Base-by-base conservation (phyloP, 2,329 filamentous ascomycete species). In the Microascus cirrosus region DNA sequence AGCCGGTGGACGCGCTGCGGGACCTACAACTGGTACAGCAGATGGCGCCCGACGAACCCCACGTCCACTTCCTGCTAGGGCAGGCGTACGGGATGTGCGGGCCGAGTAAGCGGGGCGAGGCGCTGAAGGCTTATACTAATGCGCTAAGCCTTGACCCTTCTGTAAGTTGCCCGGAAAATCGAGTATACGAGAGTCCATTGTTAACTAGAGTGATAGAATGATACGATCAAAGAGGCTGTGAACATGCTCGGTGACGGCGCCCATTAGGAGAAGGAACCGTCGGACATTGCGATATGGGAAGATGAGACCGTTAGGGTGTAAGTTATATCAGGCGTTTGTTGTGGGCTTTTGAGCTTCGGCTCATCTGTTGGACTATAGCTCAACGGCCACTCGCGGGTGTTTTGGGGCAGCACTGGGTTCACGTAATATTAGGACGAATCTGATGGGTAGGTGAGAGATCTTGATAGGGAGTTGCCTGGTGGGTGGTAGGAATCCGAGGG, bases 41-140 rank as follows among this genome's bases (percentile, higher is more conserved):
- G 53, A 55, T 58, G 48, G 56, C 59, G 24, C 28, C 56, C 18
- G 59, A 55, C 28, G 59, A 60, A 39, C 56, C 59, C 1, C 53
- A 53, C 36, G 59, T 58, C 10, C 56, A 60, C 59, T 60, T 60
- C 45, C 24, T 60, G 34, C 18, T 60, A 15, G 59, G 59, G 6
- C 56, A 58, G 56, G 59, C 59, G 15, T 55, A 55, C 15, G 48
- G 53, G 2, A 60, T 60, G 59, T 52, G 52, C 20, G 59, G 59
- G 18, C 45, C 53, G 15, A 42, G 45, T 22, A 35, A 60, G 34
- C 51, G 56, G 36, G 56, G 56, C 18, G 56, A 58, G 35, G 56
- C 56, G 51, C 39, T 58, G 34, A 51, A 35, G 45, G 53, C 48
- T 15, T 58, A 58, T 36, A 58, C 56, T 13, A 54, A 53, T 22